Evolutionary conservation across 805 yeast species (phyloP).

Genomic region (Brettanomyces custersianus): DNA sequence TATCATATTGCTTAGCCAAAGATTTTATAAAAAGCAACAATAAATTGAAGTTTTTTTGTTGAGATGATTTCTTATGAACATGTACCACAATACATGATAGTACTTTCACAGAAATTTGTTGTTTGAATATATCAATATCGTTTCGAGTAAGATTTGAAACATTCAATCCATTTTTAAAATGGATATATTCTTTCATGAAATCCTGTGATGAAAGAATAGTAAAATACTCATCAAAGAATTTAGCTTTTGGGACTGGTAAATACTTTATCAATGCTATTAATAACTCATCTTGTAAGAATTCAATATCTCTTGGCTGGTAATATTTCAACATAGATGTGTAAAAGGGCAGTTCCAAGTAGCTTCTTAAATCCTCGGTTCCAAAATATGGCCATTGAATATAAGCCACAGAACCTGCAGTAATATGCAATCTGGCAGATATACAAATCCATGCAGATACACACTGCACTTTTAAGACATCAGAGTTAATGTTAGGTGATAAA

Average conservation of each 20-base stretch:
- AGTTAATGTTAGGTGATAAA: conserved; percentile 6
- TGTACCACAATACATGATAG: conserved; percentile 14
- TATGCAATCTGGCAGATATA: conserved; percentile 8
- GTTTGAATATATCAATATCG: conserved; percentile 12
- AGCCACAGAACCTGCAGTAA: conserved; percentile 15
- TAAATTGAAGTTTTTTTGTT: neutral
- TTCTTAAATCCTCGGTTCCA: conserved; percentile 11
- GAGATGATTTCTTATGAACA: conserved; percentile 5
- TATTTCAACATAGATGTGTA: conserved; percentile 13
- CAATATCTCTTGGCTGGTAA: conserved; percentile 7
- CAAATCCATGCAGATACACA: conserved; percentile 17
- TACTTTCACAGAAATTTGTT: conserved; percentile 13
- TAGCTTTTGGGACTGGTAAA: conserved; percentile 10
- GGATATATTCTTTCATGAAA: conserved; percentile 8
- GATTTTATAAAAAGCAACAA: conserved; percentile 10
- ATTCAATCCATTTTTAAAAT: conserved; percentile 15
- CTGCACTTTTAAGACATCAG: conserved; percentile 7
- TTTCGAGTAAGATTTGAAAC: conserved; percentile 8
- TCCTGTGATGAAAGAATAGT: conserved; percentile 7
- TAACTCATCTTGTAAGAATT: conserved; percentile 6
- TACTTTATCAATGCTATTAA: conserved; percentile 10
- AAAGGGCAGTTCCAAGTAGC: conserved; percentile 16
- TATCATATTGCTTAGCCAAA: conserved; percentile 12
- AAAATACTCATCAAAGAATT: conserved; percentile 11
- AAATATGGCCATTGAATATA: conserved; percentile 24